These are phyloP conservation scores for Astrephomene gubernaculifera DNA, from an alignment of 139 green algal genomes.

Conservation along the genomic window DNA sequence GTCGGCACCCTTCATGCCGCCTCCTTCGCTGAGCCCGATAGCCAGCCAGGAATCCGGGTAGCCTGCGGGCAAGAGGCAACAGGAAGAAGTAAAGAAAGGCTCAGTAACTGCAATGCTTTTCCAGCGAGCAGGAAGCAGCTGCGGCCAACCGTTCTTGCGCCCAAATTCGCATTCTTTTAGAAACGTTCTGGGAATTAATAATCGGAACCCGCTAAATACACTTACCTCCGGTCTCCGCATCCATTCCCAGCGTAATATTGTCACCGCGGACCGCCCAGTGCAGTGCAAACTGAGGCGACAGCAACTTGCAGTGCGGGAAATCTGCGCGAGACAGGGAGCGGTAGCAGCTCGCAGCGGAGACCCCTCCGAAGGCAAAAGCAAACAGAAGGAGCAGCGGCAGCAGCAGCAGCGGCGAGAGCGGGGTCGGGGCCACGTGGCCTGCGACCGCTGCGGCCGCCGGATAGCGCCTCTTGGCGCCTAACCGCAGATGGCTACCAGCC, in stretches of 20 bases:
- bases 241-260: constrained; percentile 27
- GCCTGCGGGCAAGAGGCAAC: neutral
- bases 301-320: constrained; percentile 34
- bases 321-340: neutral
- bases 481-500: no score
- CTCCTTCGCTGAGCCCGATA: neutral
- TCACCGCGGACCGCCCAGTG: constrained; percentile 17
- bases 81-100: neutral
- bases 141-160: no score
- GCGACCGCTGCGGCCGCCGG: no score
- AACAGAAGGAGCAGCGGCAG: neutral
- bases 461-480: no score
- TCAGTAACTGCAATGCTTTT: no score
- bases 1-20: constrained; percentile 32
- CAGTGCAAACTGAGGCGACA: constrained; percentile 16
- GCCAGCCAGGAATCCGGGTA: constrained; percentile 36
- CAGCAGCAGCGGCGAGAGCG: neutral
- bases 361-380: neutral
- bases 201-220: no score
- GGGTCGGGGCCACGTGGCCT: neutral
- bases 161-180: no score
- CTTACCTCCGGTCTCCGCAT: constrained; percentile 30
- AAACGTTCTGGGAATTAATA: no score
- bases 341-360: constrained; percentile 6
- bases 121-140: no score